These are phyloP conservation scores for Boletus sp. DNA, from an alignment of 1,284 basidiomycete genomes.

Conservation along the genomic window DNA sequence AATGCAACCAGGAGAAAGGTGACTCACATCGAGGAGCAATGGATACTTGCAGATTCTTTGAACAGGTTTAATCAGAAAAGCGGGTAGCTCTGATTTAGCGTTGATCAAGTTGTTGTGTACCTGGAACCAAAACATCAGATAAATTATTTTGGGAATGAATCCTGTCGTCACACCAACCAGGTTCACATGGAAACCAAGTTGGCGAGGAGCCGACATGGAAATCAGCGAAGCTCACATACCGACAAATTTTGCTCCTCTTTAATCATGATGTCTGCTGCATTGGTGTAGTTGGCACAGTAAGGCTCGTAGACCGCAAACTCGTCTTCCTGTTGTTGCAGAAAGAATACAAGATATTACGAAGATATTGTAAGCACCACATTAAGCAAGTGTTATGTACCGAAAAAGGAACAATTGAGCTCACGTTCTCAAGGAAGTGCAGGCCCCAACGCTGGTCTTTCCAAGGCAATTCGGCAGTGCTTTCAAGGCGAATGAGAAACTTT, in stretches of 20 bases:
- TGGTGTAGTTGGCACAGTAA: slow-evolving; percentile 95
- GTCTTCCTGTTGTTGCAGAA: slow-evolving; percentile 72
- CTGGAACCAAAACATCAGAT: slow-evolving; percentile 36
- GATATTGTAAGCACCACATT: slow-evolving; percentile 34
- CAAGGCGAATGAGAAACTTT: slow-evolving; percentile 92
- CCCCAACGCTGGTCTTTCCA: slow-evolving; percentile 93
- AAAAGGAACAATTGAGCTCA: slow-evolving; percentile 42
- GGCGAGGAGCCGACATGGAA: slow-evolving; percentile 8
- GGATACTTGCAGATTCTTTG: slow-evolving; percentile 93
- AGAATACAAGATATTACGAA: slow-evolving; percentile 31
- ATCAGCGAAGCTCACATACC: slow-evolving; percentile 47
- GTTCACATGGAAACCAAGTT: slow-evolving; percentile 18
- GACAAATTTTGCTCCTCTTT: slow-evolving; percentile 79
- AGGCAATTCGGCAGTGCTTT: slow-evolving; percentile 77
- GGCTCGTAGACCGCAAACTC: slow-evolving; percentile 95
- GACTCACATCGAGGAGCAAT: slow-evolving; percentile 77
- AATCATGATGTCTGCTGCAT: slow-evolving; percentile 82
- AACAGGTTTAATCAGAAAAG: slow-evolving; percentile 88
- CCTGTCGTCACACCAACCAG: slow-evolving; percentile 43
- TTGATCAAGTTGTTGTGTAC: slow-evolving; percentile 74
- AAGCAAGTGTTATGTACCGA: slow-evolving; percentile 32
- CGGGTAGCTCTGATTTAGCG: slow-evolving; percentile 83
- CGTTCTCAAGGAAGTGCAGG: slow-evolving; percentile 73
- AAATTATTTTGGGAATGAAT: slow-evolving; percentile 21
- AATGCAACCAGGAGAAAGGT: slow-evolving; percentile 32